Base-by-base conservation (phyloP, 75 land plant species). In the Azolla pinnata region DNA sequence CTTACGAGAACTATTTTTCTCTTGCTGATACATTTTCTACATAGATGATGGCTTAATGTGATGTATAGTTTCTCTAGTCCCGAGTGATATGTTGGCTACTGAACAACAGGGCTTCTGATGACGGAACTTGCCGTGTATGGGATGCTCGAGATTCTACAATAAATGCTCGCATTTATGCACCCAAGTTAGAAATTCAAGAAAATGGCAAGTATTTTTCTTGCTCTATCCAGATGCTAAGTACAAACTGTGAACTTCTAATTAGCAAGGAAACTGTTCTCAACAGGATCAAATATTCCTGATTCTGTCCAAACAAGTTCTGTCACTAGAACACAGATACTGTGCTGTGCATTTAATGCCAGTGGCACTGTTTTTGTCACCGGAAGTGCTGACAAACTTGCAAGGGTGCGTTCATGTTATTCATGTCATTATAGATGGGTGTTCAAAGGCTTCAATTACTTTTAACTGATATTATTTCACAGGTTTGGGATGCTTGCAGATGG, bases 61-160 rank as follows among this genome's bases (percentile, higher is more conserved):
- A 35, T 5, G 40, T 35, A 12, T 12, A 5, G 5, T 12, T 5
- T 35, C 5, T 35, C 40, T 35, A 35, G n/a, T n/a, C n/a, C 40
- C 40, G 12, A 35, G 5, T 12, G 12, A 35, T 12, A 35, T 35
- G 40, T 35, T 5, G 40, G 40, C 10, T 12, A 35, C 12, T 35
- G 5, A 35, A 14, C 62, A 33, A 0, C 54, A 92, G 98, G 64
- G 78, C 96, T 38, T 88, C 98, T 57, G 98, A 93, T 81, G 98
- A 93, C 79, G 98, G 98, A 46, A 88, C 98, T 30, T 93, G 98
- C 65, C 86, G 98, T 27, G 79, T 93, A 28, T 93, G 98, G 98
- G 96, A 93, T 81, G 96, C 90, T 55, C 77, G 82, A 14, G 50
- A 81, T 56, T 82, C 86, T 42, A 67, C 84, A 14, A 14, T 59